Conservation (phyloP, 177 flowering plant species). For the Vitis hybrid region DNA sequence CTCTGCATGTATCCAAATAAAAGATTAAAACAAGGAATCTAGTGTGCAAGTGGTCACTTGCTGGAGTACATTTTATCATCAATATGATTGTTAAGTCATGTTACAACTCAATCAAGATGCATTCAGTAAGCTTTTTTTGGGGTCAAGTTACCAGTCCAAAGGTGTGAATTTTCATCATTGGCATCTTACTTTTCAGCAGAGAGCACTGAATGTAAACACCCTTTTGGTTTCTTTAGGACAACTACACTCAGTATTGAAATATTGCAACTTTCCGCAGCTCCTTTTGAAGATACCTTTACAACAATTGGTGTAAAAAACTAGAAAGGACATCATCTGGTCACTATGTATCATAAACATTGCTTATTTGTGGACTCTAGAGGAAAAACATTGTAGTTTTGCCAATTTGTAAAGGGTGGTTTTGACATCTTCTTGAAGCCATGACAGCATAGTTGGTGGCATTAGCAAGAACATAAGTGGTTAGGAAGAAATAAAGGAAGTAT, state of each 20-base stretch:
- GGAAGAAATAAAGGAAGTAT: neutral
- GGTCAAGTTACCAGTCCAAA: constrained; percentile 2
- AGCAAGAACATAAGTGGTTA: neutral
- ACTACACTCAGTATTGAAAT: neutral
- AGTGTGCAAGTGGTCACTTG: constrained; percentile 20
- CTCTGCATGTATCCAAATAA: constrained; percentile 23
- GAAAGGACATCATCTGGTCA: neutral
- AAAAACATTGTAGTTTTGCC: no score
- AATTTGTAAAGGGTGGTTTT: neutral
- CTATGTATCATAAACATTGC: no score
- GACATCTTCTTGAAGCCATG: neutral
- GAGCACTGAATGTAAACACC: neutral
- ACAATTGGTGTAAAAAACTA: neutral
- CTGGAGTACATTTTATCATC: constrained; percentile 8
- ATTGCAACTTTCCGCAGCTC: neutral
- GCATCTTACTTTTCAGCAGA: neutral
- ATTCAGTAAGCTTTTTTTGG: neutral
- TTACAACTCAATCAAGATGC: constrained; percentile 7
- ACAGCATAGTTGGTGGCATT: neutral
- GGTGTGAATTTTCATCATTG: neutral
- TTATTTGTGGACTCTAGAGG: no score
- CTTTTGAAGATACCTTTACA: neutral
- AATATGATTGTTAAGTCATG: neutral
- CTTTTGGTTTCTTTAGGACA: neutral
- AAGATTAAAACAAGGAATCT: constrained; percentile 18